Evolutionary conservation across 73 alveolate genomes (phyloP), one percentile per base, ranked within the genome.

Genomic region (Paramecium bursaria): DNA sequence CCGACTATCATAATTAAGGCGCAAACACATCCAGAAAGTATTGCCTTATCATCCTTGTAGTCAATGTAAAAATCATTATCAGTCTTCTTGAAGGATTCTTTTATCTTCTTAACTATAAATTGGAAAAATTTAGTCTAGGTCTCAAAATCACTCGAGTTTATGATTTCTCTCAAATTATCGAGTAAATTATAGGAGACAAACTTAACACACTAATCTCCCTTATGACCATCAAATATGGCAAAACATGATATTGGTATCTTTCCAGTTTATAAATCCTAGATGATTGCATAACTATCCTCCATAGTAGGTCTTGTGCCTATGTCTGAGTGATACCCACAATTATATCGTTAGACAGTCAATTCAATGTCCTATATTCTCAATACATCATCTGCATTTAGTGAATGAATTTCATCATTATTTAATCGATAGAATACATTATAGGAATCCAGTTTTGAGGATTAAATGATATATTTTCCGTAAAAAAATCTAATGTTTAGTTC

Each of bases 141-240:
- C 33, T 67, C 82, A 67, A 67, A 67, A 5, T 67, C 75, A 5
- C 44, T 82, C 17, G 76, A 79, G 15, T 50, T 48, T 29, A 85
- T 29, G 14, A 44, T 27, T 42, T 86, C 85, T 55, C 91, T 87
- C 10, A 92, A 52, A 35, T 25, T 85, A 25, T 74, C 73, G 42
- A 87, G 90, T 4, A 92, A 75, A 33, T 75, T 75, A 42, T 90
- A 88, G 17, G 85, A 85, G 21, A 92, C 33, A 50, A 50, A 92
- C 19, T 92, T 73, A 15, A 91, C 93, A 74, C 97, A 92, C 19
- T 61, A 76, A 33, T 74, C 30, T 9, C 97, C 97, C 23, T 92
- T 92, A 77, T 92, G 97, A 10, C 97, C 97, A 74, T 92, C 97
- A 67, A 74, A 90, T 21, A 92, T 92, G n/a, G 97, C 94, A 74